A percentile compares a stretch with the other conserved stretches of the same genome.
Evolutionary conservation across 257 asterid genomes (phyloP).

Genomic region (Echium plantagineum): DNA sequence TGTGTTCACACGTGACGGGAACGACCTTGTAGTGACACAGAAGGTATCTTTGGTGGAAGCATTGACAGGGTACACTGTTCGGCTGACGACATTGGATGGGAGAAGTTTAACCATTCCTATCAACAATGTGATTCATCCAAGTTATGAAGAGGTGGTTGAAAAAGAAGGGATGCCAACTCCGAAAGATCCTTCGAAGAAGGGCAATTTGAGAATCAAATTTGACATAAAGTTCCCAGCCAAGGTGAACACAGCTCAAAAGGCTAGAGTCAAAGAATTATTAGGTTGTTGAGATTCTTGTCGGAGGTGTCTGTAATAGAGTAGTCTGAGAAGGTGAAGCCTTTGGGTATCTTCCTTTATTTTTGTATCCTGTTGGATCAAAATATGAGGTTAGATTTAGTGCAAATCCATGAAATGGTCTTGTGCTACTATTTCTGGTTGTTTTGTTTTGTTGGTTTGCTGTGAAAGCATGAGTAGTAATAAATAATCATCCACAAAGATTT

Average conservation of each 20-base stretch:
- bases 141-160: not conserved
- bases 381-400: no score
- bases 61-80: constrained; percentile 8
- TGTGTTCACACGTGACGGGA: constrained; percentile 12
- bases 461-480: no score
- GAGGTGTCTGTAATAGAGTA: no score
- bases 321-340: no score
- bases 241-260: constrained; percentile 10
- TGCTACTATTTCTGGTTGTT: no score
- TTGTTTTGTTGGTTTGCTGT: no score
- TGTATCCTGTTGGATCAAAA: no score
- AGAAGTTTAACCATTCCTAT: constrained; percentile 12
- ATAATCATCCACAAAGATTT: no score
- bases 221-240: constrained; percentile 10
- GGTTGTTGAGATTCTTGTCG: constrained; percentile 10
- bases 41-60: constrained; percentile 12
- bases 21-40: constrained; percentile 5
- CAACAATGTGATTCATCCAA: constrained; percentile 6
- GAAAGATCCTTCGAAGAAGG: constrained; percentile 5
- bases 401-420: no score
- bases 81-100: constrained; percentile 3
- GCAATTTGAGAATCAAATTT: constrained; percentile 7
- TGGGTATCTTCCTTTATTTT: no score
- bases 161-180: constrained; percentile 3
- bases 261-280: constrained; percentile 5